Conservation (phyloP, 148 eudicot species). For the Amaranthus hypochondriacus region DNA sequence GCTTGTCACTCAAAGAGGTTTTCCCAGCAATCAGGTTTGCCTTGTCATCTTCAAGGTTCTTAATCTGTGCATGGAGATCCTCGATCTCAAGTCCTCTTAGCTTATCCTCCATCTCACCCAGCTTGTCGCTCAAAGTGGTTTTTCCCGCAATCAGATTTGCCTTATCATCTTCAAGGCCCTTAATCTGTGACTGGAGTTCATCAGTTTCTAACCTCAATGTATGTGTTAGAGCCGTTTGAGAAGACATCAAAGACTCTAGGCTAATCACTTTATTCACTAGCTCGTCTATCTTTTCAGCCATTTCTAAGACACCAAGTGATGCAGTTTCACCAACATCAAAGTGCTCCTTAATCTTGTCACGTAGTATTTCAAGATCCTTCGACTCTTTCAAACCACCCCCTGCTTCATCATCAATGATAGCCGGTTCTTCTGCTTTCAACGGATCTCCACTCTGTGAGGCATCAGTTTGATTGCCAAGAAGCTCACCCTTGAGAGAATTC, state of each 20-base stretch:
- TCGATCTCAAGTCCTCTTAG: constrained; percentile 39
- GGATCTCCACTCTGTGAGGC: constrained; percentile 19
- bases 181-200: constrained; percentile 69
- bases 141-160: constrained; percentile 48
- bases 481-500: constrained; percentile 44
- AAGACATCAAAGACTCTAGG: constrained; percentile 65
- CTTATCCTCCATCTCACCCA: constrained; percentile 61
- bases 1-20: constrained; percentile 34
- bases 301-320: constrained; percentile 44
- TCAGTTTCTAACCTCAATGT: constrained; percentile 57
- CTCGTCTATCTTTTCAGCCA: constrained; percentile 84
- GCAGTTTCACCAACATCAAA: constrained; percentile 34
- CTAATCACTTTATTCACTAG: constrained; percentile 76
- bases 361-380: constrained; percentile 32
- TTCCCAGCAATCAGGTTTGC: constrained; percentile 48
- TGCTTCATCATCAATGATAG: constrained; percentile 14
- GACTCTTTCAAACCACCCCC: constrained; percentile 23
- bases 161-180: constrained; percentile 66
- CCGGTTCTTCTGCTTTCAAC: constrained; percentile 9
- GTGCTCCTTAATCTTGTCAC: constrained; percentile 45
- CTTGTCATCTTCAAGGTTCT: constrained; percentile 66
- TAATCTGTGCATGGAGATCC: constrained; percentile 66
- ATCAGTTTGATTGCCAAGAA: constrained; percentile 18
- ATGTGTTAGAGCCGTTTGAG: constrained; percentile 71
- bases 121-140: constrained; percentile 34